These are phyloP conservation scores for Plasmodium sp. DNA, from an alignment of 169 alveolate species.

Conservation along the genomic window DNA sequence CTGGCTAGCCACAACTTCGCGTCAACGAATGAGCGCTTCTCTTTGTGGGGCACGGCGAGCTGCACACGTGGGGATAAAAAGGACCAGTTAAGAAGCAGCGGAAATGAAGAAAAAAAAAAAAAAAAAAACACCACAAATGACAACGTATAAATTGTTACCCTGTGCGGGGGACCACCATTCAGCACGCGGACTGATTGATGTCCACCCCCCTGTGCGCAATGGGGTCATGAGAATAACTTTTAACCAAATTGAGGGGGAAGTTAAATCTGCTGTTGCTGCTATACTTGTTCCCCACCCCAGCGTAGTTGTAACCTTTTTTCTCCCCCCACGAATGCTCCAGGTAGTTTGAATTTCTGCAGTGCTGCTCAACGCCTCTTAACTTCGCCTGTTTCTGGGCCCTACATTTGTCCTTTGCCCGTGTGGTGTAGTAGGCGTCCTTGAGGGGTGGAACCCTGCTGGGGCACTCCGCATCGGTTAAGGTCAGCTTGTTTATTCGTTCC, in stretches of 20 bases:
- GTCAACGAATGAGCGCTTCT: background rate
- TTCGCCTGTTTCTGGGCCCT: background rate
- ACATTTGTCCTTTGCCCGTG: background rate
- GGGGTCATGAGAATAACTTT: constrained; percentile 6
- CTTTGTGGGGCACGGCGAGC: background rate
- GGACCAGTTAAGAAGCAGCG: background rate
- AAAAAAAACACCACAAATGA: background rate
- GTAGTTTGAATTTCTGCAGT: background rate
- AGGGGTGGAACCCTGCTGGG: background rate
- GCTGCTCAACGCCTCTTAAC: background rate
- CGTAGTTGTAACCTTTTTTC: background rate
- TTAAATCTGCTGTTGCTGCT: constrained; percentile 42
- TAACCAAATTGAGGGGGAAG: constrained; percentile 34
- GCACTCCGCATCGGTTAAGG: background rate
- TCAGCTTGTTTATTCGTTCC: constrained; percentile 21
- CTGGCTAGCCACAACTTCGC: background rate
- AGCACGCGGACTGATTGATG: background rate
- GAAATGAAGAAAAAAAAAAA: background rate
- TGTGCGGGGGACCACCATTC: background rate
- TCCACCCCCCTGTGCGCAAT: background rate
- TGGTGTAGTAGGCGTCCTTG: background rate
- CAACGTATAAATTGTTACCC: background rate
- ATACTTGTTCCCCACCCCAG: constrained; percentile 12
- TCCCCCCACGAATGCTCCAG: background rate
- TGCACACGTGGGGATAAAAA: background rate